These are phyloP conservation scores for Candolleomyces aberdarensis DNA, from an alignment of 768 basidiomycete genomes.

Conservation along the genomic window DNA sequence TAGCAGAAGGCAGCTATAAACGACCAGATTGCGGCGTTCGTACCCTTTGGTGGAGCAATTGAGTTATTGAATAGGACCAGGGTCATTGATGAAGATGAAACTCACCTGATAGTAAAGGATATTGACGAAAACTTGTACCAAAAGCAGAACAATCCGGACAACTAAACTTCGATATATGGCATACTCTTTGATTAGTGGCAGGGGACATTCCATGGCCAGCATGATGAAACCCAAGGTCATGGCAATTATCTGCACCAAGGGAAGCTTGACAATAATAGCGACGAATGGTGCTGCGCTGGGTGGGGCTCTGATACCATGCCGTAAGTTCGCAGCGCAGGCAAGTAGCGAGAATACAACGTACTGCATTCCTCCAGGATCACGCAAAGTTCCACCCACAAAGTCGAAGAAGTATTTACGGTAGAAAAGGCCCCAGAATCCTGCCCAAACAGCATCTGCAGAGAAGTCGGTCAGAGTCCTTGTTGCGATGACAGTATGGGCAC, in stretches of 20 bases:
- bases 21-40: constrained; percentile 80
- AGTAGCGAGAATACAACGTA: constrained; percentile 33
- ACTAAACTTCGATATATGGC: constrained; percentile 64
- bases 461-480: constrained; percentile 7
- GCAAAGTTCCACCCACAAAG: constrained; percentile 78
- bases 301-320: constrained; percentile 46
- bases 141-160: constrained; percentile 57
- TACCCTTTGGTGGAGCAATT: constrained; percentile 54
- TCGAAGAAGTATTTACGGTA: constrained; percentile 98
- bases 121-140: constrained; percentile 59
- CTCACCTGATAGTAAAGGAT: constrained; percentile 72
- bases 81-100: not conserved
- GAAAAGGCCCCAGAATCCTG: constrained; percentile 73
- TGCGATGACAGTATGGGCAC: not conserved
- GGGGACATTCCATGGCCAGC: constrained; percentile 69
- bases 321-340: not conserved
- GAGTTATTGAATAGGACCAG: not conserved
- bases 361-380: constrained; percentile 79
- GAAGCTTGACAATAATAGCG: constrained; percentile 70
- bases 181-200: constrained; percentile 53
- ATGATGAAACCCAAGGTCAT: constrained; percentile 59
- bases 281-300: constrained; percentile 62
- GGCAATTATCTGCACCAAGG: constrained; percentile 67
- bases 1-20: constrained; percentile 70
- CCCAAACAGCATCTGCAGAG: constrained; percentile 70